A percentile compares a stretch with the other conserved stretches of the same genome.
These are phyloP conservation scores for Arthrobotrys sinensis DNA, from an alignment of 2,329 filamentous ascomycete genomes.

Conservation along the genomic window DNA sequence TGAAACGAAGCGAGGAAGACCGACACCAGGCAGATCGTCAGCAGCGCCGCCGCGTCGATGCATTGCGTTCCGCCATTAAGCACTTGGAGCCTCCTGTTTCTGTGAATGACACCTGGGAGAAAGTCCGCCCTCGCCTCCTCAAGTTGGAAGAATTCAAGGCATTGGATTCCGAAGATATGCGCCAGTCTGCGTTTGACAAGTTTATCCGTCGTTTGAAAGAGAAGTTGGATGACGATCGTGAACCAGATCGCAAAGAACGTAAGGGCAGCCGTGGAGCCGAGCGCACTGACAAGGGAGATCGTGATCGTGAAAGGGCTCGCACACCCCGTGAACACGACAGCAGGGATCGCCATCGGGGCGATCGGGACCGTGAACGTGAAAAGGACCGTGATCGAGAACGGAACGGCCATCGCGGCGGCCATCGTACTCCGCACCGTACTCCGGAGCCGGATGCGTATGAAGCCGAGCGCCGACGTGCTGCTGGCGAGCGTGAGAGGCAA, in stretches of 20 bases:
- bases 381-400: constrained; percentile 63
- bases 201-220: constrained; percentile 90
- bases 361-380: constrained; percentile 61
- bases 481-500: constrained; percentile 92
- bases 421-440: constrained; percentile 87
- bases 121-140: constrained; percentile 83
- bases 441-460: constrained; percentile 96
- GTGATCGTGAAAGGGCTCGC: constrained; percentile 57
- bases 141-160: constrained; percentile 85
- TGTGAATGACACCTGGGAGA: constrained; percentile 86
- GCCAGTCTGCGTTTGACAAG: constrained; percentile 90
- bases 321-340: constrained; percentile 58
- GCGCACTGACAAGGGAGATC: constrained; percentile 56
- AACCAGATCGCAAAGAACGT: constrained; percentile 73
- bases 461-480: constrained; percentile 92
- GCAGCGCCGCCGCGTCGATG: constrained; percentile 86
- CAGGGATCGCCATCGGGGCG: constrained; percentile 59
- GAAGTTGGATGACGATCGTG: constrained; percentile 82
- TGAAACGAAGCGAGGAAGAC: constrained; percentile 86
- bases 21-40: constrained; percentile 85
- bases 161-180: constrained; percentile 84
- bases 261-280: constrained; percentile 68
- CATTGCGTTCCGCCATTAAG: constrained; percentile 87
- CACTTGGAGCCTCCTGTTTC: constrained; percentile 88
- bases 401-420: constrained; percentile 51